Base-by-base conservation (phyloP, 2,329 filamentous ascomycete genomes). In the Colletotrichum eremochloae region DNA sequence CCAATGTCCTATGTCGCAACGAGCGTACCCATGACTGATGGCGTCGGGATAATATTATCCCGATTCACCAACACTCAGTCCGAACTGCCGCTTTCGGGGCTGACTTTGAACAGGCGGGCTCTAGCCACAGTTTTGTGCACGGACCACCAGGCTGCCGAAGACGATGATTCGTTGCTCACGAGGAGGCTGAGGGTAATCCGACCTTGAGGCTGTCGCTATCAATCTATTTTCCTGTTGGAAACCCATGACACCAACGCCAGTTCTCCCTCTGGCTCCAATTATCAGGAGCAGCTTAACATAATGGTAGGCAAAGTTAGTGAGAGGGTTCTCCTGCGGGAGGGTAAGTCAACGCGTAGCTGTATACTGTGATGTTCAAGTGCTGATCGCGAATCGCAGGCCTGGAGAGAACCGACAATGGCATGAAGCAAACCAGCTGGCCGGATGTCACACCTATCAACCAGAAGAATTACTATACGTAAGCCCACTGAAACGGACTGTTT, bases 401-500 rank as follows among this genome's bases (percentile, higher is more conserved):
- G 75, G 94, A 97, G 85, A 90, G 96, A 80, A 98, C 96, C 73
- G 96, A 99, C 86, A 99, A 99, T 89, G 95, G 96, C 84, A 96
- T 99, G 92, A 96, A 95, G 80, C 90, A 96, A 80, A 94, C 95
- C 60, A 97, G 89, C 81, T 99, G 96, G 96, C 96, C 96, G 12
- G 93, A 96, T 79, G 91, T 97, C 70, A 88, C 90, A 55, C 94
- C 96, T 78, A 99, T 99, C 83, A 99, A 99, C 81, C 96, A 99
- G 82, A 99, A 99, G 86, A 99, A 99, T 82, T 99, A 99, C 83
- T 98, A 98, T 82, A 97, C 95, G 94, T 96, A 87, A 74, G 91
- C 42, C 9, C 4, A 8, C 29, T 9, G 33, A 20, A 2, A 20
- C 7, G 36, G 6, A 40, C 3, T 53, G 2, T 4, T 29, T 24